Evolutionary conservation across 2,329 filamentous ascomycete genomes (phyloP).

Genomic region (Gnomoniopsis sp.): DNA sequence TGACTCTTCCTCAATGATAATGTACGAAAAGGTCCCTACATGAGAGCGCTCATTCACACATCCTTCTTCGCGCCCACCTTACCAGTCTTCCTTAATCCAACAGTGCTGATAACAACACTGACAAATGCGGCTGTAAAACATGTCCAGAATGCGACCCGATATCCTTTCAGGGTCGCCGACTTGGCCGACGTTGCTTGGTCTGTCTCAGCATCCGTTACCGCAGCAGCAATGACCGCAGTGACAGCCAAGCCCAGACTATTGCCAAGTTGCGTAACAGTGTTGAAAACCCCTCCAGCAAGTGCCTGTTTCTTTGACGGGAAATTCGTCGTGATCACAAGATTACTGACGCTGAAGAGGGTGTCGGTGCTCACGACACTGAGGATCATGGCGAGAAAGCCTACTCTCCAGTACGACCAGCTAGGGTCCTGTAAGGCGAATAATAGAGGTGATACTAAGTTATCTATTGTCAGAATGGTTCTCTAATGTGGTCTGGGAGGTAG

Average conservation of each 20-base stretch:
- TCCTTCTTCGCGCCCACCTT: neutral
- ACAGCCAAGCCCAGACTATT: conserved; percentile 49
- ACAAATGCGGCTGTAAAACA: conserved; percentile 43
- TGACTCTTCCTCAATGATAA: too few species aligned
- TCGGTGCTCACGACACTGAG: conserved; percentile 41
- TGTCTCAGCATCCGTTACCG: conserved; percentile 37
- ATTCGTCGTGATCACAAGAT: conserved; percentile 52
- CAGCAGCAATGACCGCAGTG: conserved; percentile 43
- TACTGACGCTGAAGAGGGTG: conserved; percentile 52
- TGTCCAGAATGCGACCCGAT: conserved; percentile 50
- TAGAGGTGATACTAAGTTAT: conserved; percentile 22
- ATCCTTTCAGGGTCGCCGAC: conserved; percentile 43
- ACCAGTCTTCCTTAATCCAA: neutral
- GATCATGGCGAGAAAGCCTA: conserved; percentile 39
- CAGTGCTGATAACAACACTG: neutral
- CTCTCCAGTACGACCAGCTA: conserved; percentile 47
- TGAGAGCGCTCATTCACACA: neutral
- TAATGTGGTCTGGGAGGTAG: neutral
- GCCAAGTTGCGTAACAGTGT: conserved; percentile 55
- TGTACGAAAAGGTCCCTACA: neutral
- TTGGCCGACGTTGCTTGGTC: conserved; percentile 21
- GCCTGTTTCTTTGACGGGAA: conserved; percentile 52
- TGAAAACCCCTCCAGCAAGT: conserved; percentile 58
- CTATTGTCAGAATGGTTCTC: neutral
- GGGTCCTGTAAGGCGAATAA: conserved; percentile 49